Conservation (phyloP, 345 rosid genomes). For the Citrus reticulata region DNA sequence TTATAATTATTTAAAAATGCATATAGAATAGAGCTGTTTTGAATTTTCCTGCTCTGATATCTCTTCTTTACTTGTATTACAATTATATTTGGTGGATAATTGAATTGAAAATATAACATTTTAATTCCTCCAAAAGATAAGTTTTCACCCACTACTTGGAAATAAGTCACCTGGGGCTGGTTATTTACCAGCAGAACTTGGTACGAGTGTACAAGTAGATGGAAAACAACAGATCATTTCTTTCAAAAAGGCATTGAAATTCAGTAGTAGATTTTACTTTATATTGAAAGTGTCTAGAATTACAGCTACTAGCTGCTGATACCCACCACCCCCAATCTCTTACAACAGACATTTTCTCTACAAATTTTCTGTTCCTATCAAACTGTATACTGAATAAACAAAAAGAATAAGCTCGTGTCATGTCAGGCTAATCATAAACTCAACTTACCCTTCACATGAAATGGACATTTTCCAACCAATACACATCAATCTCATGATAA, state of each 20-base stretch:
- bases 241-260: neutral
- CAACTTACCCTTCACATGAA: neutral
- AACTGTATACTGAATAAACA: neutral
- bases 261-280: neutral
- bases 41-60: too few species aligned
- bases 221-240: neutral
- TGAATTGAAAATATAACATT: too few species aligned
- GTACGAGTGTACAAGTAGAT: neutral
- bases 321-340: neutral
- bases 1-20: too few species aligned
- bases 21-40: too few species aligned
- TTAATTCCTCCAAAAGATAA: too few species aligned
- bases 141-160: neutral
- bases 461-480: neutral
- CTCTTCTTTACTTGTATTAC: too few species aligned
- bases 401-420: neutral
- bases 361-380: neutral
- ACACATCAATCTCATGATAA: conserved; percentile 10
- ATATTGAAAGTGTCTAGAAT: neutral
- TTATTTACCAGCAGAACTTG: neutral
- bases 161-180: neutral
- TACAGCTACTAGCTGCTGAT: neutral
- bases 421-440: conserved; percentile 14
- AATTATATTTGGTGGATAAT: too few species aligned
- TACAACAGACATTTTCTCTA: conserved; percentile 2